Percentiles rank a stretch among this genome's conserved stretches.
Conservation (phyloP, 495 filamentous ascomycete species). For the Aspergillus coremiiformis region DNA sequence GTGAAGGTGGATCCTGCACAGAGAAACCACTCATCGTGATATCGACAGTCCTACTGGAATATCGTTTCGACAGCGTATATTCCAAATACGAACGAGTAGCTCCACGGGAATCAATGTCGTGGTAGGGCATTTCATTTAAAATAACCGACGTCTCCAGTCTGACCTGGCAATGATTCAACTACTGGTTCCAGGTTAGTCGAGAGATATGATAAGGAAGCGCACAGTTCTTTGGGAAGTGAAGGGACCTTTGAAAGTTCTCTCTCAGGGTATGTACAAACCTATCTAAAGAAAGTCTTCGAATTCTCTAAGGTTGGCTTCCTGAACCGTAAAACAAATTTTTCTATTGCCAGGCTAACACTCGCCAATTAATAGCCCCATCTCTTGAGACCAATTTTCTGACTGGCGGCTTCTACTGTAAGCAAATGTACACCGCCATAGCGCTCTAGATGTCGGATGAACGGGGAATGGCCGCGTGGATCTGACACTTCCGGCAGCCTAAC, state of each 20-base stretch:
- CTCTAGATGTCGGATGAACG: conserved; percentile 20
- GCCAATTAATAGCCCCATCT: conserved; percentile 11
- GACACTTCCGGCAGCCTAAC: conserved; percentile 13
- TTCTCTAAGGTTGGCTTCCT: not conserved
- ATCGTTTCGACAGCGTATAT: not conserved
- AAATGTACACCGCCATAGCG: conserved; percentile 36
- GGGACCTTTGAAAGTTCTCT: not conserved
- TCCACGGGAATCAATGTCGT: not conserved
- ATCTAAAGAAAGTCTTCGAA: not conserved
- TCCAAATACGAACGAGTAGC: not conserved
- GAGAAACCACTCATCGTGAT: conserved; percentile 5
- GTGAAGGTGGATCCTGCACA: conserved; percentile 31
- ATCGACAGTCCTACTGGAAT: not conserved
- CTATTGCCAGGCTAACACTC: not conserved
- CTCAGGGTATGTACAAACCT: not conserved
- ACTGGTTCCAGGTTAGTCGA: not conserved
- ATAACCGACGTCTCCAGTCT: not conserved
- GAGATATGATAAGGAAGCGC: not conserved
- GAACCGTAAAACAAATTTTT: not conserved
- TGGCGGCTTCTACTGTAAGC: conserved; percentile 1
- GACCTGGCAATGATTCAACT: not conserved
- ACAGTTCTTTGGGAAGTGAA: not conserved
- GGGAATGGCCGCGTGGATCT: conserved; percentile 20
- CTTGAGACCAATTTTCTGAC: not conserved
- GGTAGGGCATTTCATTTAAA: not conserved